Evolutionary conservation across 805 yeast species (phyloP), one percentile per base, ranked within the genome.

Genomic region (Zygosaccharomyces bisporus): DNA sequence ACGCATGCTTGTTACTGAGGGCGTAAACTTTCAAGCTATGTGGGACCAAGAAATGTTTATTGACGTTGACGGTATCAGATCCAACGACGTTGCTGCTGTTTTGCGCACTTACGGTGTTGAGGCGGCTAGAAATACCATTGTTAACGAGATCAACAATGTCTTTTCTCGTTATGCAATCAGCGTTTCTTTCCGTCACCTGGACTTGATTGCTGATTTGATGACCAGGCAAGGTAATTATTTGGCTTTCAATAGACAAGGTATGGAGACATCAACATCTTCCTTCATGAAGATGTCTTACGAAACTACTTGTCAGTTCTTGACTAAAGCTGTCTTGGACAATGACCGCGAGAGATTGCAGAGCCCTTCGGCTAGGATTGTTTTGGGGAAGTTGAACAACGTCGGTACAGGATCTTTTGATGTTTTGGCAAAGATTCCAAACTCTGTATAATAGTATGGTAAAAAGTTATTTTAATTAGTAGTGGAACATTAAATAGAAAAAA

Each of bases 271-370:
- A 10, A 89, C 97, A 1, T 90, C 98, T 6, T 86, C 98, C 13
- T 87, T 93, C 74, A 84, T 88, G 90, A 93, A 93, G 74, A 93
- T 93, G 99, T 88, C 96, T 45, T 93, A 89, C 68, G 99, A 93
- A 72, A 93, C 99, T 35, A 93, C 99, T 1, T 89, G 96, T 73
- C 95, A 87, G 69, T 93, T 93, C 76, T 76, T 93, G 65, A 93
- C 97, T 41, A 88, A 89, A 73, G 96, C 98, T 6, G 98, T 93
- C 39, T 73, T 93, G 62, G 93, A 91, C 55, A 87, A 91, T 48
- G 96, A 87, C 52, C 74, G 83, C 57, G 99, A 93, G 69, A 81
- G 81, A 51, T 71, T 93, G 58, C 88, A 87, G 54, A 80, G 89
- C 49, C 99, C 99, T 13, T 85, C 95, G 33, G 95, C 99, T 18